Evolutionary conservation across 441 rosid species (phyloP), one percentile per base, ranked within the genome.

Genomic region (Populus trichocarpa): DNA sequence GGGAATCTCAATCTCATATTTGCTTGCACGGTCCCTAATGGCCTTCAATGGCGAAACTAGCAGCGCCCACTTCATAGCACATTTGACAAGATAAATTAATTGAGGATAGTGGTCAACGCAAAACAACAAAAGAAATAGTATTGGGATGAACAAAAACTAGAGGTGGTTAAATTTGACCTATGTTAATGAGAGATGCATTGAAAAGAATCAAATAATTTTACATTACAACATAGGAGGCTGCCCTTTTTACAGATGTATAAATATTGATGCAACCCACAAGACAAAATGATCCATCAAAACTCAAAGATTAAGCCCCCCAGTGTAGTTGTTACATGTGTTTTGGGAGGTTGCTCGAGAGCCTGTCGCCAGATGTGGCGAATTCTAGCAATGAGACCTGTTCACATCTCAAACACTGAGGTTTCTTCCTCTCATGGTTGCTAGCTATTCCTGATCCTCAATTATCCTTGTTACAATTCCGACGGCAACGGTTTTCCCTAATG

Each of bases 401-500:
- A 61, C 65, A 68, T 57, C 20, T 50, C 67, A 25, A 14, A 61
- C 22, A 5, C 66, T n/a, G 28, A 22, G 66, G 66, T 18, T 2
- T 57, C 63, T 57, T 18, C 10, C 22, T 57, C 63, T 65, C 4
- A 32, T 32, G 38, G 13, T 65, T 6, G 13, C 57, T 4, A 71
- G 5, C 67, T 65, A 72, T 18, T 70, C 73, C 70, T 76, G 75
- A 64, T 94, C 91, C 76, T 89, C 88, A 18, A 93, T 85, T 76
- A 92, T 80, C 82, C 89, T 84, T 78, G 95, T 89, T 59, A 95
- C 85, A 53, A 93, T 81, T n/a, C 98, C 99, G 71, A 90, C 82
- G 3, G 97, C 99, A 5, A 93, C 81, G 6, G 99, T 95, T 84
- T 96, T 91, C 32, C 99, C 99, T 32, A 75, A 80, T 42, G 90